A percentile compares a stretch with the other conserved stretches of the same genome.
phyloP scores from a whole-genome alignment of 345 rosid species.

The Zanthoxylum bungeanum region DNA sequence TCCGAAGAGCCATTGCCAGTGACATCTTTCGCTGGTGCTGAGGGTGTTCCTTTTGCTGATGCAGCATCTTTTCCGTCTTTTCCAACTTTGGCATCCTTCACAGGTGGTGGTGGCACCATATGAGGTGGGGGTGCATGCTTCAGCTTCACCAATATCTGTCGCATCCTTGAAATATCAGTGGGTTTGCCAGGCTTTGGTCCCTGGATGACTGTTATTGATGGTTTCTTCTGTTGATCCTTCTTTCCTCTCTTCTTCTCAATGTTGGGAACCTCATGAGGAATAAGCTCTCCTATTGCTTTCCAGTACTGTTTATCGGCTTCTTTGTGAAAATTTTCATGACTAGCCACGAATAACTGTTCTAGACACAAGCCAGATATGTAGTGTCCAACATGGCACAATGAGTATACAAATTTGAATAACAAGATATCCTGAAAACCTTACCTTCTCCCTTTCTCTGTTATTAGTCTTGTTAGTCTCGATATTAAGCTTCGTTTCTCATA shows the following conservation, averaged over 20 bases:
- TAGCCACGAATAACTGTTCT: constrained; percentile 53
- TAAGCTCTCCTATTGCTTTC: constrained; percentile 65
- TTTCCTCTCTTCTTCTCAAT: constrained; percentile 57
- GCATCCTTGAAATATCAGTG: constrained; percentile 61
- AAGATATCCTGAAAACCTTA: constrained; percentile 4
- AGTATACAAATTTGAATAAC: background rate
- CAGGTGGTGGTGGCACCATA: constrained; percentile 65
- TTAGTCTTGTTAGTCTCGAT: constrained; percentile 54
- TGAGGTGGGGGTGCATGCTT: constrained; percentile 74
- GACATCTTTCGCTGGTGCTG: constrained; percentile 25
- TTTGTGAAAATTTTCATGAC: constrained; percentile 69
- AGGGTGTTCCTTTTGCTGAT: constrained; percentile 23
- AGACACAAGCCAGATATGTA: constrained; percentile 13
- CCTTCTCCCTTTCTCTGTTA: constrained; percentile 78
- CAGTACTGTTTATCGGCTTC: constrained; percentile 60
- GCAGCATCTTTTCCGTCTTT: constrained; percentile 28
- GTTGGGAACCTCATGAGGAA: constrained; percentile 66
- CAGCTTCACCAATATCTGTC: constrained; percentile 63
- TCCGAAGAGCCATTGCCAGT: constrained; percentile 23
- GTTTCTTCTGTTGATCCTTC: constrained; percentile 56
- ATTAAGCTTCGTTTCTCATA: constrained; percentile 60
- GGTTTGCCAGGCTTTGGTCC: constrained; percentile 84
- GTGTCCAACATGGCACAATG: background rate
- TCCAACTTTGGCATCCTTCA: constrained; percentile 33
- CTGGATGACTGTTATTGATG: constrained; percentile 48